Percentiles rank a stretch among this genome's conserved stretches.
These are phyloP conservation scores for Platanthera guangdongensis DNA, from an alignment of 106 monocot species.

Conservation along the genomic window DNA sequence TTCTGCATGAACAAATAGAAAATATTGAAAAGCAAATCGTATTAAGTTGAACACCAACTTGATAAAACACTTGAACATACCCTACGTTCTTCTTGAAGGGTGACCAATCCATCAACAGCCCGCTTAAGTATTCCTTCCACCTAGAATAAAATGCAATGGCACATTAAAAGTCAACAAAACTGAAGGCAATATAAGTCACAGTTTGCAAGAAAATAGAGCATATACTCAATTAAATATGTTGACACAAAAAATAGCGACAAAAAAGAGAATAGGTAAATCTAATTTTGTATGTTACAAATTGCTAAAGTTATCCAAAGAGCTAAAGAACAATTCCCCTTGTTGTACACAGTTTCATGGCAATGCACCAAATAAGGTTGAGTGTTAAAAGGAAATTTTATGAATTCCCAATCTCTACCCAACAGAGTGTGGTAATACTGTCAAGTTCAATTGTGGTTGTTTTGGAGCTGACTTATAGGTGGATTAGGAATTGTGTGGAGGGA, in stretches of 20 bases:
- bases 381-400: background rate
- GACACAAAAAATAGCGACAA: background rate
- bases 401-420: background rate
- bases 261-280: background rate
- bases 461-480: too few species aligned
- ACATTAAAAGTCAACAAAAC: background rate
- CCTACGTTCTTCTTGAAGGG: slow-evolving; percentile 94
- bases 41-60: background rate
- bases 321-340: background rate
- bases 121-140: slow-evolving; percentile 82
- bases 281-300: background rate
- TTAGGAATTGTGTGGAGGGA: too few species aligned
- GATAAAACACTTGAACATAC: slow-evolving; percentile 18
- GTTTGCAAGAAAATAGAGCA: background rate
- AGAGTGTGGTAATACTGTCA: background rate
- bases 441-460: too few species aligned
- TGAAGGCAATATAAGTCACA: background rate
- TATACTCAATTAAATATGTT: background rate
- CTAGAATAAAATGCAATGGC: slow-evolving; percentile 20
- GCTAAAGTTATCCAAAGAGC: background rate
- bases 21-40: background rate
- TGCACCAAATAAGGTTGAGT: background rate
- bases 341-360: background rate
- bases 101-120: slow-evolving; percentile 67
- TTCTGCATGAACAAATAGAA: slow-evolving; percentile 47